Evolutionary conservation across 352 stramenopile species (phyloP).

Genomic region (Globisporangium mamillatum): DNA sequence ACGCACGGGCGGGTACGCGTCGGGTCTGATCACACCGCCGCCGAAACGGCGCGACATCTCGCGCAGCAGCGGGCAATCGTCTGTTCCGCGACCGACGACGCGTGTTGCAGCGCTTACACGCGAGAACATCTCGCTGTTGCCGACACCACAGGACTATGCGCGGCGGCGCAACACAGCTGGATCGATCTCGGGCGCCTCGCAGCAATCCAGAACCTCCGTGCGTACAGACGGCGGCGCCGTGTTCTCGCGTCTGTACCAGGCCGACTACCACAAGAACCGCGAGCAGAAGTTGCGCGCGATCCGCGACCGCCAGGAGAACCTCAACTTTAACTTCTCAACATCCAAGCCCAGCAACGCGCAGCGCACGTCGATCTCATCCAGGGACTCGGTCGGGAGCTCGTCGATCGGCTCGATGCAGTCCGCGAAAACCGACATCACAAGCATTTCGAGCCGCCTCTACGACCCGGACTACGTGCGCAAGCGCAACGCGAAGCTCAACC

Average conservation of each 20-base stretch:
- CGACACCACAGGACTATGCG: conserved; percentile 30
- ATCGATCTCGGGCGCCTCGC: conserved; percentile 60
- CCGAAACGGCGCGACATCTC: conserved; percentile 20
- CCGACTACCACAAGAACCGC: conserved; percentile 80
- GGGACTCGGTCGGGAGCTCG: conserved; percentile 62
- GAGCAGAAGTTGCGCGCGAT: conserved; percentile 66
- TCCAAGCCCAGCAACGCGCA: conserved; percentile 36
- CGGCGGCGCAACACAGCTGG: conserved; percentile 34
- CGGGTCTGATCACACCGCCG: conserved; percentile 36
- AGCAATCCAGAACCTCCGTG: conserved; percentile 69
- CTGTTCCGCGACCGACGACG: conserved; percentile 29
- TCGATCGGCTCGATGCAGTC: conserved; percentile 60
- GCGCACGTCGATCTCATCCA: conserved; percentile 53
- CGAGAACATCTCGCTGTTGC: conserved; percentile 79
- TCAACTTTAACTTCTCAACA: conserved; percentile 48
- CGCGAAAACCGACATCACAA: conserved; percentile 74
- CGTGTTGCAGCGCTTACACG: conserved; percentile 69
- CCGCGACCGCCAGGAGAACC: conserved; percentile 61
- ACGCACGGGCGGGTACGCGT: conserved; percentile 13
- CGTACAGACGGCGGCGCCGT: conserved; percentile 77
- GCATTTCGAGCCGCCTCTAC: conserved; percentile 79
- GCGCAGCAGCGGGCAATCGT: conserved; percentile 8
- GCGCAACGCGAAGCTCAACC: conserved; percentile 69
- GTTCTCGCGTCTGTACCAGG: conserved; percentile 80
- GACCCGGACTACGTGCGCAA: conserved; percentile 83